phyloP scores from a whole-genome alignment of 768 basidiomycete genomes.

The Serpula lacrymans region DNA sequence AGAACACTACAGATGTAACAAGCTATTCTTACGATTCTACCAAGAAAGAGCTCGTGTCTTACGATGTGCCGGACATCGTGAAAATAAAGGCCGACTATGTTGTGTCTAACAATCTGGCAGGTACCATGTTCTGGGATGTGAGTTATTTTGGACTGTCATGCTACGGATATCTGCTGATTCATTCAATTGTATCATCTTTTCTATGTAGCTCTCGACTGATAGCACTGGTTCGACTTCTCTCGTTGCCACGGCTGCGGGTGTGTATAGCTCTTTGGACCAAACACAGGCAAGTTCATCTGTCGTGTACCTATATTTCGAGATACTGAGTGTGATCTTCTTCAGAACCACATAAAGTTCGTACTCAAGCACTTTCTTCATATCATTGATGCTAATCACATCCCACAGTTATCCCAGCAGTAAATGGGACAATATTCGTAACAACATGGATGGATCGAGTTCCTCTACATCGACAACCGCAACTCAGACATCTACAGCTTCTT shows the following conservation, averaged over 20 bases:
- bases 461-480: constrained; percentile 12
- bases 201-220: constrained; percentile 54
- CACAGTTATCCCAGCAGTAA: constrained; percentile 62
- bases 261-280: constrained; percentile 53
- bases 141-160: constrained; percentile 3
- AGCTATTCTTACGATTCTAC: constrained; percentile 73
- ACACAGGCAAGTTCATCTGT: constrained; percentile 33
- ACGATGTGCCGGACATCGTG: constrained; percentile 71
- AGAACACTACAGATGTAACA: constrained; percentile 67
- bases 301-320: background rate
- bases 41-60: constrained; percentile 69
- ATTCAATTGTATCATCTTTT: background rate
- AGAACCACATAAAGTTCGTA: constrained; percentile 58
- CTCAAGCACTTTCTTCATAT: background rate
- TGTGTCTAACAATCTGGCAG: constrained; percentile 53
- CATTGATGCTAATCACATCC: background rate
- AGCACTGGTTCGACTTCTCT: constrained; percentile 58
- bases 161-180: background rate
- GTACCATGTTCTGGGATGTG: constrained; percentile 74
- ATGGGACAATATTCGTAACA: constrained; percentile 67
- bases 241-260: constrained; percentile 43
- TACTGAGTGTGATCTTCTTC: background rate
- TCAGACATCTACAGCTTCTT: constrained; percentile 19
- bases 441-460: constrained; percentile 43
- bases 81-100: constrained; percentile 68